Percentiles rank a stretch among this genome's conserved stretches.
These are phyloP conservation scores for Tephrocybe sp. DNA, from an alignment of 768 basidiomycete genomes.

Conservation along the genomic window DNA sequence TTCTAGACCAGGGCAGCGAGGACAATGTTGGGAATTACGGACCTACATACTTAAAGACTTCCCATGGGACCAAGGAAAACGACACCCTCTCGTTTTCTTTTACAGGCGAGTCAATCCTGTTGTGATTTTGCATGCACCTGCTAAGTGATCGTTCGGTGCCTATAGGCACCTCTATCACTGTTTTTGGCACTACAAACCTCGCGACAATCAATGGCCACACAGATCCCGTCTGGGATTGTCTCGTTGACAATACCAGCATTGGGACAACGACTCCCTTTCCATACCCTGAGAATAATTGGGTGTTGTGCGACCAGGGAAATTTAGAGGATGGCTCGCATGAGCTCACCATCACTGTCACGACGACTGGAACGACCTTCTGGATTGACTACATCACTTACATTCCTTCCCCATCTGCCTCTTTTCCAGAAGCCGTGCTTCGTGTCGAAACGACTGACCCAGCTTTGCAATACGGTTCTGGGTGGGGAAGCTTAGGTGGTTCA, in stretches of 20 bases:
- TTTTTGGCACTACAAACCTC: too few relatives aligned
- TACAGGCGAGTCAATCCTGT: slow-evolving; percentile 8
- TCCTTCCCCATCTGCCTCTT: slow-evolving; percentile 2
- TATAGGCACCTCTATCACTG: too few relatives aligned
- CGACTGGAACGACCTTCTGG: slow-evolving; percentile 6
- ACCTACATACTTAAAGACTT: slow-evolving; percentile 17
- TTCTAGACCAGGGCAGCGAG: slow-evolving; percentile 12
- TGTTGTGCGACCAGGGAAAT: slow-evolving; percentile 18
- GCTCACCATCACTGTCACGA: slow-evolving; percentile 21
- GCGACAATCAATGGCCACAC: not conserved
- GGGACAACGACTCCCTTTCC: slow-evolving; percentile 14
- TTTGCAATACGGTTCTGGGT: slow-evolving; percentile 20
- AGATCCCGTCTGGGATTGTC: slow-evolving; percentile 24
- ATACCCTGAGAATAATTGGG: slow-evolving; percentile 25
- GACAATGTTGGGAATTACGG: slow-evolving; percentile 18
- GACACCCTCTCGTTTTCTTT: slow-evolving; percentile 20
- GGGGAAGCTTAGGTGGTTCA: slow-evolving; percentile 14
- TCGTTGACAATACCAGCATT: slow-evolving; percentile 25
- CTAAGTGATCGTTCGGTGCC: too few relatives aligned
- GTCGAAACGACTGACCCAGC: slow-evolving; percentile 20
- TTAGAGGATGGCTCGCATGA: slow-evolving; percentile 25
- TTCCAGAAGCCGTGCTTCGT: slow-evolving; percentile 17
- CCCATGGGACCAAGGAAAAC: slow-evolving; percentile 17
- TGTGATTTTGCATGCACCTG: too few relatives aligned
- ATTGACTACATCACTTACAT: slow-evolving; percentile 5